These are phyloP conservation scores for Myriosclerotinia scirpicola DNA, from an alignment of 2,329 filamentous ascomycete species.

Conservation along the genomic window DNA sequence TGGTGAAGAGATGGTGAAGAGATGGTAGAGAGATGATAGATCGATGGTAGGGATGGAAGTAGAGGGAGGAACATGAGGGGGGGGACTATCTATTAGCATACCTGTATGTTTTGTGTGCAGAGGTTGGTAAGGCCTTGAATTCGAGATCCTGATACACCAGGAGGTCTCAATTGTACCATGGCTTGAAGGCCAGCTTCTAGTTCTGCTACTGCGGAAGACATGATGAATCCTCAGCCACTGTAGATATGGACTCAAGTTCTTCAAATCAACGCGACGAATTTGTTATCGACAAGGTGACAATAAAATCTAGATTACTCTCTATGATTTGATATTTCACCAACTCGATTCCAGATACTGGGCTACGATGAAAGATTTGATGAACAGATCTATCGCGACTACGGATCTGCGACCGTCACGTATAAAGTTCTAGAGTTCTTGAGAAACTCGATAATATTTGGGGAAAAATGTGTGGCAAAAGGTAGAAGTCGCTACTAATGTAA, in stretches of 20 bases:
- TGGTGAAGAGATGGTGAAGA: too few species aligned
- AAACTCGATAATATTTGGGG: slow-evolving; percentile 8
- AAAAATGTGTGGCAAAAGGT: slow-evolving; percentile 12
- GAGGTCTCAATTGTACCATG: slow-evolving; percentile 87
- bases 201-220: slow-evolving; percentile 85
- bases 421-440: slow-evolving; percentile 12
- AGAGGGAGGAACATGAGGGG: neutral
- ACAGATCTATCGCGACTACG: slow-evolving; percentile 24
- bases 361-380: slow-evolving; percentile 26
- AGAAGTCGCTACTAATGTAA: slow-evolving; percentile 17
- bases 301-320: slow-evolving; percentile 25
- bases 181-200: slow-evolving; percentile 87
- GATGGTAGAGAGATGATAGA: slow-evolving; percentile 30
- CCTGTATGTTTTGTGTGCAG: slow-evolving; percentile 87
- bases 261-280: slow-evolving; percentile 25
- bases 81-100: slow-evolving; percentile 50
- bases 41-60: neutral
- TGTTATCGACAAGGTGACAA: slow-evolving; percentile 18
- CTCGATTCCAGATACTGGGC: slow-evolving; percentile 23
- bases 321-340: slow-evolving; percentile 23
- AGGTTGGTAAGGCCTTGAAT: slow-evolving; percentile 84
- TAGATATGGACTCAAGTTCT: slow-evolving; percentile 8
- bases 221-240: slow-evolving; percentile 43
- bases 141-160: slow-evolving; percentile 90
- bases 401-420: slow-evolving; percentile 24